Base-by-base conservation (phyloP, 495 filamentous ascomycete species). In the Aspergillus baeticus region DNA sequence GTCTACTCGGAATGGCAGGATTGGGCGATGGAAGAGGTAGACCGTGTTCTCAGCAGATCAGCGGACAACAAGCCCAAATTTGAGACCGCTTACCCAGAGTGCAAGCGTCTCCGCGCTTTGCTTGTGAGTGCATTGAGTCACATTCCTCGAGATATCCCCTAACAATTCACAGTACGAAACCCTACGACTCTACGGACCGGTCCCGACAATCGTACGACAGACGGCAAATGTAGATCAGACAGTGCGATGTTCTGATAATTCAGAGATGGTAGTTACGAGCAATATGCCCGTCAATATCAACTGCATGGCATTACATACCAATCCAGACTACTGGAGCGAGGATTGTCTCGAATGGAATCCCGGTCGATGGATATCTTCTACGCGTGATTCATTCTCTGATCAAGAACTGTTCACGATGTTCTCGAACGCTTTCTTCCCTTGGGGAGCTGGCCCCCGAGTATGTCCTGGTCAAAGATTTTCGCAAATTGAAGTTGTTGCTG, bases 381-480 rank as follows among this genome's bases (percentile, higher is more conserved):
- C 41, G 3, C 15, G 18, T 21, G 15, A 33, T 21, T 23, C 6
- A 2, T 17, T 31, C 0, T 17, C 8, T 22, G 29, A 51, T 2
- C 13, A 45, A 2, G 23, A 36, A 7, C n/a, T 18, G 14, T 31
- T n/a, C 1, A 8, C 17, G 5, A 4, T 8, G 13, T 23, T 42
- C 6, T n/a, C 26, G 6, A 42, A 20, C 13, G 10, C 7, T 1
- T 44, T 59, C 20, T 14, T 60, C 1, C 36, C 51, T 5, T 60
- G 57, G 57, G 46, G 34, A 1, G 23, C 41, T 17, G 57, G 57
- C 1, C 44, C 51, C 6, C 22, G 57, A 14, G 31, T 55, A 3
- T 60, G 57, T 33, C 57, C 57, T 0, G 57, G 57, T 7, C 36
- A 51, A 17, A 42, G 36, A 26, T 55, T 60, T 21, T 55, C 57